phyloP scores from a whole-genome alignment of 2,329 filamentous ascomycete genomes.

The Boeremia lycopersici region DNA sequence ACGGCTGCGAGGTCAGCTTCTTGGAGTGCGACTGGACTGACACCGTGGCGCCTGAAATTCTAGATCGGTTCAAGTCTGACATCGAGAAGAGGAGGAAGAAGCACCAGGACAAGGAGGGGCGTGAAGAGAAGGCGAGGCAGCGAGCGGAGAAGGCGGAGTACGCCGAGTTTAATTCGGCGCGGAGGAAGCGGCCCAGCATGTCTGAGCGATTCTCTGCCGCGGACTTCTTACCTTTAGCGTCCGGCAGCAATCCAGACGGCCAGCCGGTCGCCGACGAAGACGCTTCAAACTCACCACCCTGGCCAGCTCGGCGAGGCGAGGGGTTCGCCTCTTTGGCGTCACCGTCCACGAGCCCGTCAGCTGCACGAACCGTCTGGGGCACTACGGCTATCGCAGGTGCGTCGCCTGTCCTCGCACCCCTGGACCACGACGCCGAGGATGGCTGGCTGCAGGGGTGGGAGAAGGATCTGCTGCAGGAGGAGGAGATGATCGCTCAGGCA shows the following conservation, averaged over 20 bases:
- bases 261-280: constrained; percentile 38
- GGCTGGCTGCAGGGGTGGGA: constrained; percentile 89
- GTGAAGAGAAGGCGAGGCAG: constrained; percentile 83
- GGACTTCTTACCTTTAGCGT: constrained; percentile 51
- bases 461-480: constrained; percentile 71
- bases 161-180: constrained; percentile 70
- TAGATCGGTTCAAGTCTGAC: constrained; percentile 78
- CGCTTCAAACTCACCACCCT: constrained; percentile 55
- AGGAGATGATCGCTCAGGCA: constrained; percentile 57
- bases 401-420: constrained; percentile 60
- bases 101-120: constrained; percentile 80
- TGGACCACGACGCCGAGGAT: constrained; percentile 63
- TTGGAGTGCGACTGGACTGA: constrained; percentile 96
- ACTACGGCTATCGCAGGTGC: constrained; percentile 68
- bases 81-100: constrained; percentile 76
- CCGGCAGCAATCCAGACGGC: constrained; percentile 33
- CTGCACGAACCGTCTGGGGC: constrained; percentile 88
- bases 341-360: constrained; percentile 80
- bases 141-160: constrained; percentile 82
- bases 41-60: constrained; percentile 74
- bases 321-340: constrained; percentile 72
- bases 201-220: constrained; percentile 58
- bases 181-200: constrained; percentile 63
- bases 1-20: constrained; percentile 89
- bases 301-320: constrained; percentile 59